These are phyloP conservation scores for Eimeria maxima DNA, from an alignment of 169 alveolate species.

Conservation along the genomic window DNA sequence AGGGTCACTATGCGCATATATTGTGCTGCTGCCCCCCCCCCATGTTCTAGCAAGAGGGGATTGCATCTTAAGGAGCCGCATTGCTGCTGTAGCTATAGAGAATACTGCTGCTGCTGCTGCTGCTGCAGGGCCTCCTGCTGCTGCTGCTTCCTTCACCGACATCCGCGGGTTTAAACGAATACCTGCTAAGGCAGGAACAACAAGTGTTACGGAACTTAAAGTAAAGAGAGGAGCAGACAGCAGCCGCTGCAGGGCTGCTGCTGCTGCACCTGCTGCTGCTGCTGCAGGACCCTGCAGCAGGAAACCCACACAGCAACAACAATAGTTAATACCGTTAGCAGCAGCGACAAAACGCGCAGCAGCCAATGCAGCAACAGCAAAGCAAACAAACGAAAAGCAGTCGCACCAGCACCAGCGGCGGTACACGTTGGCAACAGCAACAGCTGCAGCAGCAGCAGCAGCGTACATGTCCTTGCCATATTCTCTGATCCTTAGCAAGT, in stretches of 20 bases:
- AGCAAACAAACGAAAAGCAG: too few species aligned
- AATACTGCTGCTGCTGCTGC: constrained; percentile 15
- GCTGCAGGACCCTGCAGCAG: too few species aligned
- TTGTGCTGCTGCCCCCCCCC: neutral
- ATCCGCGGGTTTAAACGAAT: neutral
- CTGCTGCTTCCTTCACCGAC: neutral
- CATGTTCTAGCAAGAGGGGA: neutral
- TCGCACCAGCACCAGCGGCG: neutral
- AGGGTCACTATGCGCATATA: neutral
- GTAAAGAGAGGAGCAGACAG: neutral
- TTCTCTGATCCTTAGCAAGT: neutral
- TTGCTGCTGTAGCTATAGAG: neutral
- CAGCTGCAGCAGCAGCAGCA: neutral
- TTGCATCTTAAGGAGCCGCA: neutral
- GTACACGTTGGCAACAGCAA: neutral
- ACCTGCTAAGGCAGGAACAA: constrained; percentile 10
- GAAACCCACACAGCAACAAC: neutral
- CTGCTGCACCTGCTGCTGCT: too few species aligned
- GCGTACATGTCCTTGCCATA: neutral
- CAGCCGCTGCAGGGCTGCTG: neutral
- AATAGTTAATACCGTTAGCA: neutral
- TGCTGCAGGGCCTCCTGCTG: neutral
- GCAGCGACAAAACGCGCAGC: neutral
- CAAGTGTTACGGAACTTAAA: neutral
- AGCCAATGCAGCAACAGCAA: neutral